phyloP scores from a whole-genome alignment of 768 basidiomycete genomes.

The Megacollybia marginata region DNA sequence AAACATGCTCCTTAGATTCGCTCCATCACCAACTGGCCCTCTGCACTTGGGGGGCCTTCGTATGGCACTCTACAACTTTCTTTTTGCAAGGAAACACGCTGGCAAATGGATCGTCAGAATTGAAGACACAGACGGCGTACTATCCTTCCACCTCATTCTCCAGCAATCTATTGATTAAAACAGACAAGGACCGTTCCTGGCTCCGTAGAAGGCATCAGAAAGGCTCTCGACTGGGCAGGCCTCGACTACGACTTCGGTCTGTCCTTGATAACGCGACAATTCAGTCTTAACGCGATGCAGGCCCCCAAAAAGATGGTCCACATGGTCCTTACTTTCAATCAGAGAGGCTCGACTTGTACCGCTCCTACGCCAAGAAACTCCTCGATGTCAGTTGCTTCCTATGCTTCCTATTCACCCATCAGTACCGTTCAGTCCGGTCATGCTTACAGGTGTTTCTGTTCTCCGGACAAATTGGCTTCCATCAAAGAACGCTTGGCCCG shows the following conservation, averaged over 20 bases:
- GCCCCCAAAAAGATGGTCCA: constrained; percentile 69
- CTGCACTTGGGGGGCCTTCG: constrained; percentile 92
- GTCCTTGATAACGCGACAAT: constrained; percentile 12
- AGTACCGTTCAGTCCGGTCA: constrained; percentile 54
- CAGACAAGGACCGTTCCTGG: constrained; percentile 79
- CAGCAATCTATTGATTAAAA: background rate
- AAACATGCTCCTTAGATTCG: constrained; percentile 79
- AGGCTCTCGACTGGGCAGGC: constrained; percentile 84
- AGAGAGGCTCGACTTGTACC: constrained; percentile 82
- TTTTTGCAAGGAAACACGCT: constrained; percentile 71
- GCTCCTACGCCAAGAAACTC: constrained; percentile 60
- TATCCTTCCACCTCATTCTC: background rate
- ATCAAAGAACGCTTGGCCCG: constrained; percentile 67
- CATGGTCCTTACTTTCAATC: constrained; percentile 93
- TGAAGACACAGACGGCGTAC: constrained; percentile 90
- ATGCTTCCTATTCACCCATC: background rate
- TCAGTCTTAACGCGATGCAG: constrained; percentile 27
- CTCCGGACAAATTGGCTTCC: constrained; percentile 56
- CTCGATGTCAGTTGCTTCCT: constrained; percentile 50
- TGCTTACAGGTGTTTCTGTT: constrained; percentile 95
- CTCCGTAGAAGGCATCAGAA: constrained; percentile 73
- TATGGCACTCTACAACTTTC: constrained; percentile 89
- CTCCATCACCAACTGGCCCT: constrained; percentile 93
- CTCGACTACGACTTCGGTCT: constrained; percentile 86
- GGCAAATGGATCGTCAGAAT: constrained; percentile 91